phyloP scores from a whole-genome alignment of 371 early-diverging fungal species.

The Mortierella polycephala region DNA sequence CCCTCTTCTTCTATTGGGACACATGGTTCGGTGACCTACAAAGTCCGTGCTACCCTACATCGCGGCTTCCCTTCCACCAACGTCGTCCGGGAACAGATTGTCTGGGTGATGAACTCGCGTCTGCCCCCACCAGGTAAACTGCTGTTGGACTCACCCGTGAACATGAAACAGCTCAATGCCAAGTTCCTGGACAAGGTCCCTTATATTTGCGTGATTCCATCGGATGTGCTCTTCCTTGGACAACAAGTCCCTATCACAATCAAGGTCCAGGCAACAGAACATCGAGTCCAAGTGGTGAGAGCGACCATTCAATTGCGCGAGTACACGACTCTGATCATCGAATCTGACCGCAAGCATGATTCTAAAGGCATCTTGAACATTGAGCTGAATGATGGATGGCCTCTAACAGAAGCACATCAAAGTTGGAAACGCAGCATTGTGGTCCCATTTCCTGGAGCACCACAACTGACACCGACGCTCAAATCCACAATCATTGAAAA shows the following conservation, averaged over 20 bases:
- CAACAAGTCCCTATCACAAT: slow-evolving; percentile 31
- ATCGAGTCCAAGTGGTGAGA: slow-evolving; percentile 5
- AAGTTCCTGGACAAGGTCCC: slow-evolving; percentile 3
- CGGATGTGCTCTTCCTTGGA: slow-evolving; percentile 4
- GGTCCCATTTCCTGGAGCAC: slow-evolving; percentile 17
- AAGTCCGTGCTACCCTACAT: slow-evolving; percentile 10
- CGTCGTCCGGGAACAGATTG: slow-evolving; percentile 8
- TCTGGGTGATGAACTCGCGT: slow-evolving; percentile 22
- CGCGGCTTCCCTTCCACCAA: slow-evolving; percentile 23
- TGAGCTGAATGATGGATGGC: slow-evolving; percentile 21
- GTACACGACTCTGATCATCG: slow-evolving; percentile 14
- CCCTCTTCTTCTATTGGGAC: slow-evolving; percentile 9
- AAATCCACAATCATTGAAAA: slow-evolving; percentile 9
- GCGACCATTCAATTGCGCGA: slow-evolving; percentile 35
- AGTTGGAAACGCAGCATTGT: slow-evolving; percentile 26
- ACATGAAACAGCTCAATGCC: slow-evolving; percentile 11
- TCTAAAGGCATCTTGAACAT: slow-evolving; percentile 18
- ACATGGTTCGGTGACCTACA: slow-evolving; percentile 16
- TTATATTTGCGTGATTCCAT: slow-evolving; percentile 27
- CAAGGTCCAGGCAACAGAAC: slow-evolving; percentile 4
- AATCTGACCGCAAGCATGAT: background rate
- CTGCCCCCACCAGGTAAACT: slow-evolving; percentile 12
- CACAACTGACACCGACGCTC: slow-evolving; percentile 15
- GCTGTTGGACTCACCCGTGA: slow-evolving; percentile 8
- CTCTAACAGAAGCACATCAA: slow-evolving; percentile 1